These are phyloP conservation scores for Talaromyces ruber DNA, from an alignment of 495 filamentous ascomycete genomes.

Conservation along the genomic window DNA sequence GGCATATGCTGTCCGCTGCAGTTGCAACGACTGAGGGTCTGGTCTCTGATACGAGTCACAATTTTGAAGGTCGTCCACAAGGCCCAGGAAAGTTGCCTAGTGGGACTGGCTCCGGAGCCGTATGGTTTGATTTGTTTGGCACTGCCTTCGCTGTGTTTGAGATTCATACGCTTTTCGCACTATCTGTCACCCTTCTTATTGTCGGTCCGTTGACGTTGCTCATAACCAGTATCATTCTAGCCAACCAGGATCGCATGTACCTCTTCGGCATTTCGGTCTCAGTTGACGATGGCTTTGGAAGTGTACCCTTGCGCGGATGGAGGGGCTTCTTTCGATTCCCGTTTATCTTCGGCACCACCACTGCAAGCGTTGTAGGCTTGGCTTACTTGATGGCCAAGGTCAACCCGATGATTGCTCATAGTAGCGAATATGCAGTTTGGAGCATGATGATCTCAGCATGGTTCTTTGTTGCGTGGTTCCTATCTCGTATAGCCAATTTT, in stretches of 20 bases:
- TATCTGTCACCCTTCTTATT: constrained; percentile 75
- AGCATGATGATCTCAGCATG: constrained; percentile 79
- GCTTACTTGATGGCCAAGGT: constrained; percentile 70
- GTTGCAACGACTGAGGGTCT: constrained; percentile 63
- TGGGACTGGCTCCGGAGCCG: constrained; percentile 59
- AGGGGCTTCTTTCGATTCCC: constrained; percentile 80
- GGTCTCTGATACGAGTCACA: constrained; percentile 57
- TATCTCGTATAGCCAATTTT: constrained; percentile 73
- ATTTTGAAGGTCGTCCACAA: constrained; percentile 53
- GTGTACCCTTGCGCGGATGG: constrained; percentile 62
- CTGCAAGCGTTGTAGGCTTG: constrained; percentile 58
- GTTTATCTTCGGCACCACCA: constrained; percentile 62
- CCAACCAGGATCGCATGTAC: constrained; percentile 67
- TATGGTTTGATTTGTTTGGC: constrained; percentile 95
- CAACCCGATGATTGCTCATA: constrained; percentile 83
- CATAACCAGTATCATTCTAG: constrained; percentile 56
- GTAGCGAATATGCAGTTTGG: constrained; percentile 77
- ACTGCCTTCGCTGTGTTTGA: constrained; percentile 68
- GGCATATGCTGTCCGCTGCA: constrained; percentile 88
- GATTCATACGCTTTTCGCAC: constrained; percentile 74
- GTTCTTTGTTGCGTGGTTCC: constrained; percentile 72
- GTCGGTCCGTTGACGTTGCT: constrained; percentile 66
- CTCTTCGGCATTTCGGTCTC: constrained; percentile 60
- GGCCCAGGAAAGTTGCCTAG: constrained; percentile 57
- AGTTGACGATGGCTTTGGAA: constrained; percentile 47